Evolutionary conservation across 352 stramenopile genomes (phyloP).

Genomic region (Blastocystis sp.): DNA sequence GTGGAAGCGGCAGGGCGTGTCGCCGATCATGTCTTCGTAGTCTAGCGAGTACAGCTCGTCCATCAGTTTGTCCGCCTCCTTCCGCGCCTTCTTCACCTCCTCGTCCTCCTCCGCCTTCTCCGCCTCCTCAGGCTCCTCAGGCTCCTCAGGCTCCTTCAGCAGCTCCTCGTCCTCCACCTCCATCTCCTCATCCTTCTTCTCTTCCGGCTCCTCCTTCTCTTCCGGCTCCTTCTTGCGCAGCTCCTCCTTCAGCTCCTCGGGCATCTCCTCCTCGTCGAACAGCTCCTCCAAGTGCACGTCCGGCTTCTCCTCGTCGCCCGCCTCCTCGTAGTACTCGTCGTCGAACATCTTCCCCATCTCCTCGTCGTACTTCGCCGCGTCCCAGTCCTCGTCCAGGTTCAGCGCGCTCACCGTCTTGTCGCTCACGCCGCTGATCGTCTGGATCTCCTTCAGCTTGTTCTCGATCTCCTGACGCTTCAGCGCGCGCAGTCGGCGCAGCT

Average conservation of each 20-base stretch:
- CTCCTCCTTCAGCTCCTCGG: slow-evolving; percentile 71
- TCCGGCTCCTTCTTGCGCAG: slow-evolving; percentile 70
- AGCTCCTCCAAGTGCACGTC: slow-evolving; percentile 81
- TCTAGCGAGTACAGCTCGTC: slow-evolving; percentile 95
- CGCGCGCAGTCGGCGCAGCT: slow-evolving; percentile 93
- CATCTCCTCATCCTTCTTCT: slow-evolving; percentile 49
- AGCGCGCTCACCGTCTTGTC: slow-evolving; percentile 75
- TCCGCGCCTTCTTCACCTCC: slow-evolving; percentile 73
- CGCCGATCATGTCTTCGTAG: slow-evolving; percentile 96
- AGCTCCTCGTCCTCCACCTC: slow-evolving; percentile 71
- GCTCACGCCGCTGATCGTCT: slow-evolving; percentile 75
- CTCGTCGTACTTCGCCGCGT: slow-evolving; percentile 91
- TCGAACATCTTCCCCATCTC: slow-evolving; percentile 92
- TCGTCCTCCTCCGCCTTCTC: slow-evolving; percentile 76
- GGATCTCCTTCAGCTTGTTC: slow-evolving; percentile 86
- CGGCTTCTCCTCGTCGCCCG: slow-evolving; percentile 75
- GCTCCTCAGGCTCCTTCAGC: slow-evolving; percentile 72
- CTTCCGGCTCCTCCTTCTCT: slow-evolving; percentile 71
- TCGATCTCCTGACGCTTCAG: slow-evolving; percentile 92
- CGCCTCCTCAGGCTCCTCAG: slow-evolving; percentile 73
- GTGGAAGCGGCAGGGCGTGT: slow-evolving; percentile 91
- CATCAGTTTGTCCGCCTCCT: slow-evolving; percentile 85
- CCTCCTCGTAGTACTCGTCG: slow-evolving; percentile 93
- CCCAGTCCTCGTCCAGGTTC: slow-evolving; percentile 89
- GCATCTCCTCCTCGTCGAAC: slow-evolving; percentile 76